Base-by-base conservation (phyloP, 495 filamentous ascomycete species). In the Jackrogersella minutella region DNA sequence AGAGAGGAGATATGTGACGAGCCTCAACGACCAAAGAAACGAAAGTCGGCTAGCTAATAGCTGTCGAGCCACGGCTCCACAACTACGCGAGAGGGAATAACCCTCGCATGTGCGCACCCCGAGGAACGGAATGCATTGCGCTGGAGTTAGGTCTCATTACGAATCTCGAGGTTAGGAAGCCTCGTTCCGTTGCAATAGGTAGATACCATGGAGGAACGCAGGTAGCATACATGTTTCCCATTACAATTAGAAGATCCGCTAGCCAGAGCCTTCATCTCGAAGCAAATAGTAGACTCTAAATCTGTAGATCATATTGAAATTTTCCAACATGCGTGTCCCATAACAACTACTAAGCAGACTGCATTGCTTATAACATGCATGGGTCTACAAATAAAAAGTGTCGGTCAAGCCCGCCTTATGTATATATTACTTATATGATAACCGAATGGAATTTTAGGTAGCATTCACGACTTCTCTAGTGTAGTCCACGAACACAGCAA, bases 41-140 rank as follows among this genome's bases (percentile, higher is more conserved):
- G 64, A 77, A 46, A 91, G 75, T 21, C 75, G 72, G 17, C 11
- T 77, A 64, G 80, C 16, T 75, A 78, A 72, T 85, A 86, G 69
- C 87, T 85, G 22, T 80, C n/a, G 31, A 22, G 39, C 30, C 2
- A 16, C n/a, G 16, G 5, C 17, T 17, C 17, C 7, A 33, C 5
- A 16, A 37, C 19, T 28, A 37, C 17, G 41, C 11, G 36, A 14
- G 17, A 13, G 40, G 24, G 11, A 33, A 50, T 9, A 31, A 21
- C 17, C 7, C 14, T 34, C 36, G 28, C 21, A 17, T 49, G 21
- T 43, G 44, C 19, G 7, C 22, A 54, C 21, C 4, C 5, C 28
- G 33, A 54, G 13, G 53, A 34, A 54, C 28, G 47, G n/a, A 53
- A 60, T 41, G 41, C 60, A 58, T 64, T 39, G 21, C n/a, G n/a